Evolutionary conservation across 371 early-diverging fungal species (phyloP).

Genomic region (Mucor plumbeus): DNA sequence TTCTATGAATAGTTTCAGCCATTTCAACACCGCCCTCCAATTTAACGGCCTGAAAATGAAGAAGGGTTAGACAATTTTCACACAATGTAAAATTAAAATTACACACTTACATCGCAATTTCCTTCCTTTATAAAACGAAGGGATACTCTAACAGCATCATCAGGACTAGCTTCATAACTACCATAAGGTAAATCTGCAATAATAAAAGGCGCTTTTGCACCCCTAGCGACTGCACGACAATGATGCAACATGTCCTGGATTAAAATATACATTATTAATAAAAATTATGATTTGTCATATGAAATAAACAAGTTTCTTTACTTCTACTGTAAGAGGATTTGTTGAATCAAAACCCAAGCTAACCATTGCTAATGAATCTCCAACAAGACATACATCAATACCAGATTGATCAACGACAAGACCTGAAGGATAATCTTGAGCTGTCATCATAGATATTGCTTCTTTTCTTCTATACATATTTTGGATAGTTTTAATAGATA

Average conservation of each 20-base stretch:
- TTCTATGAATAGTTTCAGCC: constrained; percentile 71
- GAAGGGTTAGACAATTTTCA: background rate
- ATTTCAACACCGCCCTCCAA: constrained; percentile 93
- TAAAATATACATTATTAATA: background rate
- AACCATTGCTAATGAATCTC: constrained; percentile 97
- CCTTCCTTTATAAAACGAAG: constrained; percentile 89
- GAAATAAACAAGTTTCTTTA: constrained; percentile 26
- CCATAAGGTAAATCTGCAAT: constrained; percentile 95
- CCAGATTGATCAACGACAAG: constrained; percentile 81
- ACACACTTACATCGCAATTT: constrained; percentile 69
- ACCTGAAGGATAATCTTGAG: constrained; percentile 91
- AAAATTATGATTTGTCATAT: constrained; percentile 5
- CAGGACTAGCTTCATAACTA: constrained; percentile 79
- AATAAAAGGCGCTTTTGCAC: constrained; percentile 74
- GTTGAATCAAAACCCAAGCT: constrained; percentile 89
- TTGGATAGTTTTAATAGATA: constrained; percentile 80
- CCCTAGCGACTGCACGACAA: constrained; percentile 87
- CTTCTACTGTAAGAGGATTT: constrained; percentile 85
- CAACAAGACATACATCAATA: constrained; percentile 90
- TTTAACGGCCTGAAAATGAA: constrained; percentile 76
- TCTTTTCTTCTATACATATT: constrained; percentile 72
- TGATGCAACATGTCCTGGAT: constrained; percentile 94
- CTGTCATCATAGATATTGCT: constrained; percentile 88
- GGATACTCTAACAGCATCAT: constrained; percentile 76
- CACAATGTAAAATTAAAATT: background rate